Evolutionary conservation across 345 rosid species (phyloP).

Genomic region (Citrus sp.): DNA sequence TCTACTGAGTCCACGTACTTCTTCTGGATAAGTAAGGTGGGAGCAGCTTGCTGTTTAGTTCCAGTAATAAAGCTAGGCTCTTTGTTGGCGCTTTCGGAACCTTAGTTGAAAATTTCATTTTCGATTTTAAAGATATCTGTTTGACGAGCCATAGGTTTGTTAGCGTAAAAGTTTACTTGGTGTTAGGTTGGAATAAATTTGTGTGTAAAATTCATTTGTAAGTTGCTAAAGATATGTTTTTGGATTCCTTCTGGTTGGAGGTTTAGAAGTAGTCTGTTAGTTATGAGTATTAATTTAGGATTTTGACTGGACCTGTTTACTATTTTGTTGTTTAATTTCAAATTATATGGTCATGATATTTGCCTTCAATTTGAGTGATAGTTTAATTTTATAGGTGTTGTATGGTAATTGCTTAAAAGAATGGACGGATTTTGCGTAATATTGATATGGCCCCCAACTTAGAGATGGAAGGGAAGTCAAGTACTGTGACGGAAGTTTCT

Average conservation of each 20-base stretch:
- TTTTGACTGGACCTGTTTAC: conserved; percentile 2
- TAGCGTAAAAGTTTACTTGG: too few species aligned
- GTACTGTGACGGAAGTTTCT: conserved; percentile 19
- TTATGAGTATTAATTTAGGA: not conserved
- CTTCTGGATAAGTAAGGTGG: too few species aligned
- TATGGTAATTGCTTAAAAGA: not conserved
- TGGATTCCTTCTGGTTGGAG: not conserved
- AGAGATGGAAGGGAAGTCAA: conserved; percentile 32
- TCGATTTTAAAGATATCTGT: not conserved
- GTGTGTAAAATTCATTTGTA: not conserved
- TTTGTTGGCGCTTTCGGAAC: too few species aligned
- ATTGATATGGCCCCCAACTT: conserved; percentile 36
- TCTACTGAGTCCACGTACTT: too few species aligned
- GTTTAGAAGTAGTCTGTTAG: not conserved
- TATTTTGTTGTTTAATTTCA: not conserved
- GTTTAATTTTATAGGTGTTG: not conserved
- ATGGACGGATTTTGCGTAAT: not conserved
- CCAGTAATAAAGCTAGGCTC: too few species aligned
- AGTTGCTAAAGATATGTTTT: not conserved
- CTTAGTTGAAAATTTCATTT: not conserved
- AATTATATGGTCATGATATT: not conserved
- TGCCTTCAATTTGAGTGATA: not conserved
- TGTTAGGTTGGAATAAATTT: not conserved
- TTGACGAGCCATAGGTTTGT: not conserved
- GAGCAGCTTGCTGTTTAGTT: too few species aligned